Conservation (phyloP, 139 green algal species). For the Chlorella vulgaris region DNA sequence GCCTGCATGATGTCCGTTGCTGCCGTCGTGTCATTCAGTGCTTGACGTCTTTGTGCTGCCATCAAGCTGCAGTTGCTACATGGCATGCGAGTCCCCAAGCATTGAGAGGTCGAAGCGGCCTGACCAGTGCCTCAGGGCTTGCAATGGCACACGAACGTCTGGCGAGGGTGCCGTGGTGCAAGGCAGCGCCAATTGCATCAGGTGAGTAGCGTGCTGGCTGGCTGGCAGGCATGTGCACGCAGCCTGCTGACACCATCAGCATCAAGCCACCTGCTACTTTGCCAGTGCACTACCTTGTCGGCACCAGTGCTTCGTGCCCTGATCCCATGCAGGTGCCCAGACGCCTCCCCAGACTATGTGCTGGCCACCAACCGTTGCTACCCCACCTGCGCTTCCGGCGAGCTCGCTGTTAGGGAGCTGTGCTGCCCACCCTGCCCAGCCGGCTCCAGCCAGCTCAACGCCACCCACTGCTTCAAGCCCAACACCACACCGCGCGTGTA, state of each 20-base stretch:
- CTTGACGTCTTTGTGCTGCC: too few relatives aligned
- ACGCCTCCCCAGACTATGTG: neutral
- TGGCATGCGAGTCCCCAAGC: neutral
- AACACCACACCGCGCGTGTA: neutral
- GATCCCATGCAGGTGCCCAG: neutral
- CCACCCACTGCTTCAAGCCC: neutral
- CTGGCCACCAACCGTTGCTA: neutral
- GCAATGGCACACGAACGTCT: neutral
- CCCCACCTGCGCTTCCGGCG: neutral
- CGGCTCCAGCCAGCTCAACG: neutral
- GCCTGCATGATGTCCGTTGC: too few relatives aligned
- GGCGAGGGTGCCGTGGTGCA: neutral
- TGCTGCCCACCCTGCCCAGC: neutral
- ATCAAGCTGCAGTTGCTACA: neutral
- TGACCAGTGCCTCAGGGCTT: neutral
- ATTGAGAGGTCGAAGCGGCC: neutral
- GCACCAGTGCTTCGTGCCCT: neutral
- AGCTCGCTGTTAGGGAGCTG: neutral
- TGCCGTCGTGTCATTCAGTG: too few relatives aligned
- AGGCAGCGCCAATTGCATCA: neutral
- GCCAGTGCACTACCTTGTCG: too few relatives aligned
- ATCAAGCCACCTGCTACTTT: too few relatives aligned
- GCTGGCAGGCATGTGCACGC: too few relatives aligned
- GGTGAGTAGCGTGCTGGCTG: neutral
- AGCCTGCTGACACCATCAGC: too few relatives aligned